Base-by-base conservation (phyloP, 2,329 filamentous ascomycete species). In the Piedraia hortae region DNA sequence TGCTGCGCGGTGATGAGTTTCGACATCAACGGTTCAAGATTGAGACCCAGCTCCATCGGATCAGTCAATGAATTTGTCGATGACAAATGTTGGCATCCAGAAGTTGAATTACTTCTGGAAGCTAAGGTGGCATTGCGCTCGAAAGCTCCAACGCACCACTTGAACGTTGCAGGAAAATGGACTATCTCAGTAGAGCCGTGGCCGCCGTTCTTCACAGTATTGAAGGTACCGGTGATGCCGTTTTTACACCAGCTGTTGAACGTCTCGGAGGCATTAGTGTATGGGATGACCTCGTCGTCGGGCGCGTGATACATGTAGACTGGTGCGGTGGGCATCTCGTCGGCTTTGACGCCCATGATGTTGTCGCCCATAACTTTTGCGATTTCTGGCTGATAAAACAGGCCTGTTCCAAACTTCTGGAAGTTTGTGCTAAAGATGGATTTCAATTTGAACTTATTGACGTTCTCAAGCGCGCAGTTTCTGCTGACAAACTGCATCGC, bases 241-340 rank as follows among this genome's bases (percentile, higher is more conserved):
- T 34, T 25, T n/a, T 18, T 23, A 24, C 38, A 40, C 38, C 37
- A 40, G 3, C 28, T 22, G 9, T 31, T 17, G 15, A 26, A 26
- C 4, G 38, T 26, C 2, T 35, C 34, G 3, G 31, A 26, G 2
- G 37, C 35, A 12, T 40, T 34, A 7, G 24, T 11, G 21, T 38
- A 41, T 1, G 38, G 36, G 11, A 40, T 39, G 21, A 40, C 30
- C 20, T 41, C 37, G 17, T 41, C 37, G 6, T 28, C 10, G 4
- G 20, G 21, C 3, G 36, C 34, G 23, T 41, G 38, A 26, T 29
- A 40, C 14, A 40, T 21, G 18, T 31, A 36, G 2, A 41, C 33
- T 4, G 38, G 38, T 2, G 27, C 35, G 6, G 20, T 31, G 2
- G 38, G 38, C 2, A 31, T 38, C 10, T 37, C 33, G 13, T 27